Conservation (phyloP, 2,329 filamentous ascomycete species). For the Magnaporthiopsis rhizophila region DNA sequence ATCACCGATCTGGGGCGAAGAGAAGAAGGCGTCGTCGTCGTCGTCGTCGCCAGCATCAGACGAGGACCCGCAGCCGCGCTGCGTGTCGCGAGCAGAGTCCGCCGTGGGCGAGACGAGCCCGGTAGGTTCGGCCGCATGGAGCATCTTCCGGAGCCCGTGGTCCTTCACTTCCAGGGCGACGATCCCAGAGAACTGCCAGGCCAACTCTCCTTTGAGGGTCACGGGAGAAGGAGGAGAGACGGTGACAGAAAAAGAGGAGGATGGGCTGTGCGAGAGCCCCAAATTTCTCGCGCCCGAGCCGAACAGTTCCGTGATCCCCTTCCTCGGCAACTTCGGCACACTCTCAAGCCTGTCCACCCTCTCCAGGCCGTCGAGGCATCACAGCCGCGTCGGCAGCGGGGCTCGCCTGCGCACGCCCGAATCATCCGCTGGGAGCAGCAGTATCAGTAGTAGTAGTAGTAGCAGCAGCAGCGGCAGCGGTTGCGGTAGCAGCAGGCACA, state of each 20-base stretch:
- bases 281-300: neutral
- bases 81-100: no score
- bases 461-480: slow-evolving; percentile 1
- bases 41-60: no score
- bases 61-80: no score
- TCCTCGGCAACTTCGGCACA: neutral
- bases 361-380: slow-evolving; percentile 1
- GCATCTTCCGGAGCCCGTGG: slow-evolving; percentile 1
- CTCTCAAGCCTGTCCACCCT: neutral
- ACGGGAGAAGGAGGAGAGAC: no score
- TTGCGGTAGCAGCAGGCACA: slow-evolving; percentile 1
- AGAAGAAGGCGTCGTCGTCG: no score
- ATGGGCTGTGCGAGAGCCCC: neutral
- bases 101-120: neutral
- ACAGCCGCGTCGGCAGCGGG: slow-evolving; percentile 6
- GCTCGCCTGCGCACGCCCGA: slow-evolving; percentile 1
- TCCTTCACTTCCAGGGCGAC: neutral
- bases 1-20: neutral
- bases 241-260: neutral
- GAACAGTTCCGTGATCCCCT: neutral
- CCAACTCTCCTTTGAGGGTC: no score
- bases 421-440: neutral
- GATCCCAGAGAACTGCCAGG: neutral
- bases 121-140: neutral
- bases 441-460: neutral